phyloP scores from a whole-genome alignment of 2,329 filamentous ascomycete genomes.

The Apiospora phragmitis region DNA sequence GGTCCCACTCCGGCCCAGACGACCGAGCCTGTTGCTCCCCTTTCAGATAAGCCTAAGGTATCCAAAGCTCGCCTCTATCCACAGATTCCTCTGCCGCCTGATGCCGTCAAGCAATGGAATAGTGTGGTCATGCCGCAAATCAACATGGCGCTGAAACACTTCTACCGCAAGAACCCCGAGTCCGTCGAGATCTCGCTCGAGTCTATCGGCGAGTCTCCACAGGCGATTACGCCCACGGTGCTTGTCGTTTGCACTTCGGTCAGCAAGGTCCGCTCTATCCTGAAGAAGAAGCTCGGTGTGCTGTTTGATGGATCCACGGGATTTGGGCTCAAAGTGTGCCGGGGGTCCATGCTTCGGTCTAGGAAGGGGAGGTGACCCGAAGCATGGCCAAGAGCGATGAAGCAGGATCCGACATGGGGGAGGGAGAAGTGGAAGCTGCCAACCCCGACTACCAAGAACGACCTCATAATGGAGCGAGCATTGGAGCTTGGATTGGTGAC shows the following conservation, averaged over 20 bases:
- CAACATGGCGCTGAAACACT: constrained; percentile 68
- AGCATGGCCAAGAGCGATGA: constrained; percentile 42
- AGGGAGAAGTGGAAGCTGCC: constrained; percentile 44
- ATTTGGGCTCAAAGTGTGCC: constrained; percentile 70
- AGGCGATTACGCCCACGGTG: constrained; percentile 69
- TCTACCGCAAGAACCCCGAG: constrained; percentile 72
- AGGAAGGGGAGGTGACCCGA: constrained; percentile 42
- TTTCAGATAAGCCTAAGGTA: constrained; percentile 23
- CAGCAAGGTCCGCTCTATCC: constrained; percentile 67
- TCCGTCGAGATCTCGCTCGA: constrained; percentile 78
- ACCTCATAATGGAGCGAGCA: constrained; percentile 85
- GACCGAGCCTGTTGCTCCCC: constrained; percentile 8
- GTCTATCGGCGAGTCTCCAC: constrained; percentile 68
- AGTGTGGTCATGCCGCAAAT: constrained; percentile 70
- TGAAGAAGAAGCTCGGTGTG: constrained; percentile 66
- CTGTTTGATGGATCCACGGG: constrained; percentile 64
- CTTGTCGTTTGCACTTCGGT: constrained; percentile 77
- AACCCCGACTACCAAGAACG: constrained; percentile 79
- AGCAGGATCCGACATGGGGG: constrained; percentile 31
- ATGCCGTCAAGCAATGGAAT: constrained; percentile 72
- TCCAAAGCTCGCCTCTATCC: constrained; percentile 59
- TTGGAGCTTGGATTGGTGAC: constrained; percentile 84
- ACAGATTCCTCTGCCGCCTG: constrained; percentile 57
- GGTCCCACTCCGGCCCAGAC: background rate
- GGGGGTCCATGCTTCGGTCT: constrained; percentile 66